A percentile compares a stretch with the other conserved stretches of the same genome.
Evolutionary conservation across 139 green algal species (phyloP).

Genomic region (Penium margaritaceum): DNA sequence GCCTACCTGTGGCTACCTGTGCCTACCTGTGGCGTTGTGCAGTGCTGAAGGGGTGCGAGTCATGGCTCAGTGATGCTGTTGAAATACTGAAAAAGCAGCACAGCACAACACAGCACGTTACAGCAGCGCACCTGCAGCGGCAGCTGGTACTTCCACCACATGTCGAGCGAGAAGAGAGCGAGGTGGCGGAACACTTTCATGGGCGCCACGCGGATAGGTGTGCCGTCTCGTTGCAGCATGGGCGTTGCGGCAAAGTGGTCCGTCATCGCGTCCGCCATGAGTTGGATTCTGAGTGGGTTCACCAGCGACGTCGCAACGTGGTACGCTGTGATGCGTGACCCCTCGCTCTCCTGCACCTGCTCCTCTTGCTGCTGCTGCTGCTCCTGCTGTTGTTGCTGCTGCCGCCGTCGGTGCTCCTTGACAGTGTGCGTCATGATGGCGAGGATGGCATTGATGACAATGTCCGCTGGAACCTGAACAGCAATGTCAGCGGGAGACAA

Average conservation of each 20-base stretch:
- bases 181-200: constrained; percentile 29
- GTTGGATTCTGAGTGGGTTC: constrained; percentile 33
- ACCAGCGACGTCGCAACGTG: constrained; percentile 41
- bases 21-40: too few relatives aligned
- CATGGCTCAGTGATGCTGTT: too few relatives aligned
- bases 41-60: too few relatives aligned
- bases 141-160: constrained; percentile 40
- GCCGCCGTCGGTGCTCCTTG: background rate
- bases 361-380: background rate
- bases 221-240: constrained; percentile 25
- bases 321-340: constrained; percentile 17
- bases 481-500: background rate
- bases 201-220: background rate
- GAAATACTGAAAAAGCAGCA: too few relatives aligned
- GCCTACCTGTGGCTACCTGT: too few relatives aligned
- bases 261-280: background rate
- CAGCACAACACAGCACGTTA: too few relatives aligned
- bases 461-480: constrained; percentile 36
- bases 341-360: background rate
- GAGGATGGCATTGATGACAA: constrained; percentile 45
- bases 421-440: constrained; percentile 22
- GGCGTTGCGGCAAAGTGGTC: constrained; percentile 30
- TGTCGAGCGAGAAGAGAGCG: constrained; percentile 21
- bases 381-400: background rate
- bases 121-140: constrained; percentile 36